These are phyloP conservation scores for Syncephalastrum monosporum DNA, from an alignment of 371 early-diverging fungal genomes.

Conservation along the genomic window DNA sequence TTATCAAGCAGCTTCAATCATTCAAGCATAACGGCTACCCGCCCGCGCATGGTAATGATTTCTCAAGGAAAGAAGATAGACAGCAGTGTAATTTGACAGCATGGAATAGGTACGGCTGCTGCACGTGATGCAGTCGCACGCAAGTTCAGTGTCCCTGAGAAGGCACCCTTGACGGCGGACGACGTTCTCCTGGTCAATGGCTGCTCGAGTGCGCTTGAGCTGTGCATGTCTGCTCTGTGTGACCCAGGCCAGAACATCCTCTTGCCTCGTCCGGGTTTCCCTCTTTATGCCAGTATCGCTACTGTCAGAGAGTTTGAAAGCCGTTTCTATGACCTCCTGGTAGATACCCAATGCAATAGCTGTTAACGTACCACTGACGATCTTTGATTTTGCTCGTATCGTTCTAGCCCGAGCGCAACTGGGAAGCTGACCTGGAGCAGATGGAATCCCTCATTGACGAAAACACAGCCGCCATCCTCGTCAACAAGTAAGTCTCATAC, in stretches of 20 bases:
- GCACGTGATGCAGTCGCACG: slow-evolving; percentile 83
- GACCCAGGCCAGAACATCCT: slow-evolving; percentile 84
- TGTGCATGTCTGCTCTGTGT: slow-evolving; percentile 74
- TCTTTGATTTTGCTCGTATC: slow-evolving; percentile 2
- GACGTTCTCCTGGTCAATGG: slow-evolving; percentile 87
- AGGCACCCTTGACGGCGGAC: slow-evolving; percentile 65
- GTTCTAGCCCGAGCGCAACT: slow-evolving; percentile 68
- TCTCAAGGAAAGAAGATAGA: not conserved
- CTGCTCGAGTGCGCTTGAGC: slow-evolving; percentile 82
- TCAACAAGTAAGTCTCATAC: slow-evolving; percentile 70
- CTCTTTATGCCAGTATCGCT: slow-evolving; percentile 85
- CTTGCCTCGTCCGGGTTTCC: slow-evolving; percentile 88
- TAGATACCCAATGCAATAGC: slow-evolving; percentile 19
- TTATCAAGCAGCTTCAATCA: slow-evolving; percentile 63
- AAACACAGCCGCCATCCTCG: slow-evolving; percentile 76
- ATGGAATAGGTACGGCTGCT: slow-evolving; percentile 44
- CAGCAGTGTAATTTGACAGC: not conserved
- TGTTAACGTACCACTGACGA: not conserved
- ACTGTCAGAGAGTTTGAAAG: slow-evolving; percentile 75
- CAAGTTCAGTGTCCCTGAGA: slow-evolving; percentile 55
- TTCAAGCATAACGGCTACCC: slow-evolving; percentile 84
- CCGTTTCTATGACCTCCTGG: slow-evolving; percentile 76
- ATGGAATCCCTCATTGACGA: slow-evolving; percentile 80
- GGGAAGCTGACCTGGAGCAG: slow-evolving; percentile 84
- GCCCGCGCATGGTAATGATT: slow-evolving; percentile 74